Evolutionary conservation across 2,329 filamentous ascomycete species (phyloP), one percentile per base, ranked within the genome.

Genomic region (Penicillium sp.): DNA sequence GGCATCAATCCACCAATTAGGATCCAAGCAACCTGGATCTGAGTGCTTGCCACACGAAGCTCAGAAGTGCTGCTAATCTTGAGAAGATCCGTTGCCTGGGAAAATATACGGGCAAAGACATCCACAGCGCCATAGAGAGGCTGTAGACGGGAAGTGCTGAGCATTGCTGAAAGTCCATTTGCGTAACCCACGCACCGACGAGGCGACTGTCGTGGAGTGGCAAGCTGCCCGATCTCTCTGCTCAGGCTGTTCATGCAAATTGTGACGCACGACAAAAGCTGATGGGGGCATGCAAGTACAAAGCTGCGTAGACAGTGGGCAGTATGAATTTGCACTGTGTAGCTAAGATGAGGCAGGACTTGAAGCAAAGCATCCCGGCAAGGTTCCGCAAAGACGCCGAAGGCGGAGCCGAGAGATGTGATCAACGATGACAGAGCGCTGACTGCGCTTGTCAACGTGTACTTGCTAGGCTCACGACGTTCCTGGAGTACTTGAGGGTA

Each of bases 11-110:
- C 93, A 25, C 94, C 93, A 32, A 98, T 94, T 41, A 98, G 73
- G 33, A 94, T 94, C 91, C 93, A 98, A 4, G 93, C 93, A 2
- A 98, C 90, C 62, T 98, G 93, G 16, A 98, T 89, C 60, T 98
- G 93, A 1, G 89, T 95, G 56, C 87, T 87, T 5, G 93, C 94
- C 23, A 93, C 82, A 18, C 91, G 83, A 37, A 98, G 73, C 61
- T 98, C 91, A 1, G 88, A 93, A 59, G 88, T 87, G 31, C 89
- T 84, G 62, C 89, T 96, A 0, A 86, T 90, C 65, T 98, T 98
- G 26, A 98, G 77, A 18, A 98, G 73, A 26, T 87, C 86, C 0
- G 90, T 97, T 1, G 93, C 90, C 72, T 96, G 89, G 6, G 87
- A 86, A 42, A 97, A 76, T 9, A 97, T 87, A 20, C 88, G 80